phyloP scores from a whole-genome alignment of 2,329 filamentous ascomycete species.

The Zymoseptoria passerinii region DNA sequence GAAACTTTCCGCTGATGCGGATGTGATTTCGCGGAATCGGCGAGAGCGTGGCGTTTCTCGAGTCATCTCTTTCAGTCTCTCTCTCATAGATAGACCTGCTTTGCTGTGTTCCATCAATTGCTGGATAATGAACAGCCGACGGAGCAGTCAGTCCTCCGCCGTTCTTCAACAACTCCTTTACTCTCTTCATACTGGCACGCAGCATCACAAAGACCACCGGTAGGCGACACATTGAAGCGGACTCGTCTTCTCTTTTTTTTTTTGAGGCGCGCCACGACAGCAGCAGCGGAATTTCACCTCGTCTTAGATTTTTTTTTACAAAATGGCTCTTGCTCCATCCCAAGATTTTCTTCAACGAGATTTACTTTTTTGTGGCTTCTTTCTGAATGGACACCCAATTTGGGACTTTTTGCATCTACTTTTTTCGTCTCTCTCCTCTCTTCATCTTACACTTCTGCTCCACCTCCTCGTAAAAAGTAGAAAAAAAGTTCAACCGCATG shows the following conservation, averaged over 20 bases:
- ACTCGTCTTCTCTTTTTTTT: background rate
- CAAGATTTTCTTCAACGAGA: conserved; percentile 9
- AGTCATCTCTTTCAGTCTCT: background rate
- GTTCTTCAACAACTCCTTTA: background rate
- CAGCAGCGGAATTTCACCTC: conserved; percentile 2
- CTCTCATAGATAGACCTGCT: background rate
- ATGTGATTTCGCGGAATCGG: no score
- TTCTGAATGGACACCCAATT: conserved; percentile 11
- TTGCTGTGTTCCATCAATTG: background rate
- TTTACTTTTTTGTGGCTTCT: conserved; percentile 23
- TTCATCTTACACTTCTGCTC: background rate
- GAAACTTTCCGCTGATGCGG: no score
- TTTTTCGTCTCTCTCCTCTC: background rate
- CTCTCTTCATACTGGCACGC: background rate
- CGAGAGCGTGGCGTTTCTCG: no score
- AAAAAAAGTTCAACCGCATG: background rate
- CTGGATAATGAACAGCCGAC: background rate
- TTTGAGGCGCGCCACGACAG: background rate
- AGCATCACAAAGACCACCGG: background rate
- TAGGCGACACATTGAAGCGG: background rate
- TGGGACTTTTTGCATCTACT: conserved; percentile 9
- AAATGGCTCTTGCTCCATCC: conserved; percentile 17
- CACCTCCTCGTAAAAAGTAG: background rate
- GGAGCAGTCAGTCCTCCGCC: background rate
- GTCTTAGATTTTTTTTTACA: conserved; percentile 11